Conservation (phyloP, 208 protist species). For the Trypanosoma avium region DNA sequence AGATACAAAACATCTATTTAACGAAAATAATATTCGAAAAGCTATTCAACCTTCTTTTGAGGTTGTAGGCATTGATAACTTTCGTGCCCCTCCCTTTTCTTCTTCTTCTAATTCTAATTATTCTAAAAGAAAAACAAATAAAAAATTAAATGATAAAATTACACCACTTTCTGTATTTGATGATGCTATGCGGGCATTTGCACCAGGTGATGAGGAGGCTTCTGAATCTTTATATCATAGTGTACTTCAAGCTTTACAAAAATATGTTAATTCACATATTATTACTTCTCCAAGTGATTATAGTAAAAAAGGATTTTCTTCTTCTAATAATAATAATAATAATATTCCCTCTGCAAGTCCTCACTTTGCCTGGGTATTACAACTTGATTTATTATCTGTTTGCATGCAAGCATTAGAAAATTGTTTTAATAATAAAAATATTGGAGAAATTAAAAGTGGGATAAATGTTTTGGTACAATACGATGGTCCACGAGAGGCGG, state of each 20-base stretch:
- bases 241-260: slow-evolving; percentile 46
- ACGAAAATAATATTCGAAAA: slow-evolving; percentile 4
- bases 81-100: slow-evolving; percentile 6
- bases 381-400: slow-evolving; percentile 62
- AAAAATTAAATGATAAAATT: neutral
- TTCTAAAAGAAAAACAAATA: neutral
- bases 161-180: slow-evolving; percentile 37
- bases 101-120: too few species aligned
- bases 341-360: slow-evolving; percentile 36
- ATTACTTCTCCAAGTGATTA: slow-evolving; percentile 9
- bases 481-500: slow-evolving; percentile 44
- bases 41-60: slow-evolving; percentile 36
- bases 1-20: slow-evolving; percentile 6
- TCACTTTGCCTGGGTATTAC: slow-evolving; percentile 57
- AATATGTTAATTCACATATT: slow-evolving; percentile 73
- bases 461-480: slow-evolving; percentile 62
- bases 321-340: too few species aligned
- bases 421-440: too few species aligned
- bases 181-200: slow-evolving; percentile 51
- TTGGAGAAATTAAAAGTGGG: slow-evolving; percentile 13
- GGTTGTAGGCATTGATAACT: slow-evolving; percentile 47
- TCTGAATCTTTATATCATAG: slow-evolving; percentile 49
- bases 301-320: too few species aligned
- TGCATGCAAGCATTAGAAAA: slow-evolving; percentile 54
- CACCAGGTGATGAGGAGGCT: slow-evolving; percentile 28